Conservation (phyloP, 495 filamentous ascomycete genomes). For the Aspergillus avenaceus region DNA sequence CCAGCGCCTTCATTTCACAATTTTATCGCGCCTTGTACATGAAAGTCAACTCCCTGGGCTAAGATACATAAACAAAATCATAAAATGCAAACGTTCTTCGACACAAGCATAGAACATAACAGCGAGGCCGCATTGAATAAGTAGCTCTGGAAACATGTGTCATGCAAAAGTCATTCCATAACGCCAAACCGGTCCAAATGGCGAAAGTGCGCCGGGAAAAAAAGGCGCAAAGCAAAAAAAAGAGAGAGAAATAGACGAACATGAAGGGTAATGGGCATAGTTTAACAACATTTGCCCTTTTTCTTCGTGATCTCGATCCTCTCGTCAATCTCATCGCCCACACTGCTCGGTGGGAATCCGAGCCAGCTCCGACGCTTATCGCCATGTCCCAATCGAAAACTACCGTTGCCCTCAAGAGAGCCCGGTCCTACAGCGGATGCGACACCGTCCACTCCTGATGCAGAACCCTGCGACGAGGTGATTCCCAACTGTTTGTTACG, state of each 20-base stretch:
- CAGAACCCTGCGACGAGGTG: constrained; percentile 25
- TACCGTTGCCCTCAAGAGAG: constrained; percentile 31
- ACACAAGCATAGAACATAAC: background rate
- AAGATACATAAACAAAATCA: background rate
- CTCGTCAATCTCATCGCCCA: constrained; percentile 31
- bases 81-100: no score
- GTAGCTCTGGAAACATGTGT: background rate
- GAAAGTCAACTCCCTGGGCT: background rate
- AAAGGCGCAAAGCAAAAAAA: background rate
- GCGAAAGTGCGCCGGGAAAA: background rate
- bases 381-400: constrained; percentile 41
- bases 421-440: constrained; percentile 6
- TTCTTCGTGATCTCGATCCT: constrained; percentile 19
- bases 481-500: constrained; percentile 62
- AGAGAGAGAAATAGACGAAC: background rate
- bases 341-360: constrained; percentile 43
- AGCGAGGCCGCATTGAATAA: background rate
- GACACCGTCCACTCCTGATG: constrained; percentile 13
- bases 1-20: background rate
- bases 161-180: no score
- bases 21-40: background rate
- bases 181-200: background rate
- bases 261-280: background rate
- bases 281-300: constrained; percentile 41
- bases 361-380: constrained; percentile 52